phyloP scores from a whole-genome alignment of 305 asterid species.

The Salvia sclarea region DNA sequence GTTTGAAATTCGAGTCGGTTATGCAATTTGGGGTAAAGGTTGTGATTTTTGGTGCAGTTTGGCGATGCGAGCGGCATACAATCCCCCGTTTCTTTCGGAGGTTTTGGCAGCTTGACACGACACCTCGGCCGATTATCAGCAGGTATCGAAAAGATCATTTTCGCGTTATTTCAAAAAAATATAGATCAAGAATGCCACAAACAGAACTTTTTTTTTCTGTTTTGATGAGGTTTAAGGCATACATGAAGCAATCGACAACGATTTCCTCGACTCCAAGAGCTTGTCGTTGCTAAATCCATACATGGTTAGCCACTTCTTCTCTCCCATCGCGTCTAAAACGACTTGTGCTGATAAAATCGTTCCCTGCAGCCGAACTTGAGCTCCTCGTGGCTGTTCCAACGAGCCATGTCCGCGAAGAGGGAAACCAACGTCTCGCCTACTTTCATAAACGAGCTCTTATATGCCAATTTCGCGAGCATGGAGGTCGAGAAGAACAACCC shows the following conservation, averaged over 20 bases:
- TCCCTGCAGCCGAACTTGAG: conserved; percentile 82
- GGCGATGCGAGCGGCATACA: conserved; percentile 99
- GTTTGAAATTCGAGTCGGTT: neutral
- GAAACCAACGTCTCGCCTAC: conserved; percentile 65
- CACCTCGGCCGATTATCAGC: conserved; percentile 82
- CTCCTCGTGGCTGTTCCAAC: conserved; percentile 93
- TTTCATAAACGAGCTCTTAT: conserved; percentile 81
- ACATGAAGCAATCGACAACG: conserved; percentile 62
- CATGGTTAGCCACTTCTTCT: conserved; percentile 56
- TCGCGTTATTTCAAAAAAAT: neutral
- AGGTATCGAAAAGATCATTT: conserved; percentile 41
- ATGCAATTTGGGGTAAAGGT: neutral
- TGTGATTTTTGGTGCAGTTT: conserved; percentile 46
- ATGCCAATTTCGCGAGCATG: conserved; percentile 86
- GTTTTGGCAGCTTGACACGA: conserved; percentile 96
- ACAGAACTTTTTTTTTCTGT: conserved; percentile 12
- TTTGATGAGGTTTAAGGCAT: conserved; percentile 59
- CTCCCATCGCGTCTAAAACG: neutral
- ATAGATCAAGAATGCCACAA: neutral
- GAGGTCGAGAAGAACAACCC: no score
- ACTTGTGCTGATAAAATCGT: conserved; percentile 24
- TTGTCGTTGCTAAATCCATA: conserved; percentile 85
- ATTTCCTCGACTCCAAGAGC: conserved; percentile 71
- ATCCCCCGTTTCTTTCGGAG: conserved; percentile 98
- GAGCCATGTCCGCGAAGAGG: conserved; percentile 92